Evolutionary conservation across 345 rosid genomes (phyloP).

Genomic region (Raphanus raphanistrum): DNA sequence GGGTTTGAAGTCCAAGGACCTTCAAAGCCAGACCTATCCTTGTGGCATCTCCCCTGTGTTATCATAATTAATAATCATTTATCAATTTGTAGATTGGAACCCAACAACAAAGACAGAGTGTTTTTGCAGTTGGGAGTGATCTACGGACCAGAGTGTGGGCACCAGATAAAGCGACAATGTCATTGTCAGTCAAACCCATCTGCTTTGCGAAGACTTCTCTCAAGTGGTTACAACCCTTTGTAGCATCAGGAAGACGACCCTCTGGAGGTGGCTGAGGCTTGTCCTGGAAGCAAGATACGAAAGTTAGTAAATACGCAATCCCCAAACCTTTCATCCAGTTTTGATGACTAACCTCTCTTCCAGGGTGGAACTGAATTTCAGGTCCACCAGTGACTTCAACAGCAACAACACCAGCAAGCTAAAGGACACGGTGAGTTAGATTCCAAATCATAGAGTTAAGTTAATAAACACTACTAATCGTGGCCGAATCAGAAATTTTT

Average conservation of each 20-base stretch:
- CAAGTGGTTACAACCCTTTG: slow-evolving; percentile 78
- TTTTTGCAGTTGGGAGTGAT: background rate
- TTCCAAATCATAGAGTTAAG: background rate
- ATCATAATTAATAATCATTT: slow-evolving; percentile 1
- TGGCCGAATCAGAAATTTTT: too few relatives aligned
- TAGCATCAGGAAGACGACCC: slow-evolving; percentile 98
- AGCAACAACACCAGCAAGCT: slow-evolving; percentile 94
- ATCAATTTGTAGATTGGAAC: background rate
- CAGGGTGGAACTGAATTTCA: slow-evolving; percentile 91
- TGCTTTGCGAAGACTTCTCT: slow-evolving; percentile 62
- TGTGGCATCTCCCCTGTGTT: slow-evolving; percentile 87
- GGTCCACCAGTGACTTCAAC: slow-evolving; percentile 97
- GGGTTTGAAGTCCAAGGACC: slow-evolving; percentile 94
- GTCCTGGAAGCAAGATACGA: slow-evolving; percentile 52
- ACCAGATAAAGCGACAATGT: slow-evolving; percentile 91
- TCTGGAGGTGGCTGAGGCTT: slow-evolving; percentile 88
- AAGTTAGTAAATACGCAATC: background rate
- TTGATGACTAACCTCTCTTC: slow-evolving; percentile 60
- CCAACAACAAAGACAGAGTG: background rate
- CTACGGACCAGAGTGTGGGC: slow-evolving; percentile 85
- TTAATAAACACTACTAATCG: background rate
- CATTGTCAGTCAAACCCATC: slow-evolving; percentile 91
- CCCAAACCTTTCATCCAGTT: background rate
- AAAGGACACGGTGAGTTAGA: background rate
- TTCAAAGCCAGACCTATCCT: slow-evolving; percentile 95